Base-by-base conservation (phyloP, 2,329 filamentous ascomycete genomes). In the Amphichorda felina region DNA sequence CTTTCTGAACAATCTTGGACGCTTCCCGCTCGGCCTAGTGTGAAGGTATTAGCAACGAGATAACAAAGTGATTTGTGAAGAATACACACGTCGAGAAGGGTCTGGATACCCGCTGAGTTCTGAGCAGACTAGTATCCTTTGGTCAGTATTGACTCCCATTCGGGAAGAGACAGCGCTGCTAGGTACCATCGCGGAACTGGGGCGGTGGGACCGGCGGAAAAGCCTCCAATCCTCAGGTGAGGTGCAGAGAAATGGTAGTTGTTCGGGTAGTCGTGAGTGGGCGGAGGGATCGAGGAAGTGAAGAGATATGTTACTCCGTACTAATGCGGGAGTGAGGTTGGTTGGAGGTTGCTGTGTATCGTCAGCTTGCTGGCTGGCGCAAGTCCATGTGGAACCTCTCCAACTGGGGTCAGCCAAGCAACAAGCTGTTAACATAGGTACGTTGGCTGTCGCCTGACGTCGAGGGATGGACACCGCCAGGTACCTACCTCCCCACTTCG, bases 1-100 rank as follows among this genome's bases (percentile, higher is more conserved):
- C 84, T 75, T 91, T 87, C 63, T 96, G 89, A 39, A 98, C 88
- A 59, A 98, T 98, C 75, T 95, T 95, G 66, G 94, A 89, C 42
- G 91, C 91, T 63, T 96, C 89, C 63, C 87, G 82, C 75, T 98
- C 91, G 51, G 91, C 88, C 89, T 96, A 38, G 6, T 3, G n/a
- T 6, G 4, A 21, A n/a, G 14, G 7, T 19, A 28, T 41, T 32
- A 46, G 42, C 10, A 16, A 17, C 15, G 29, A 8, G 17, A 8
- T 10, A 14, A 30, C 15, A 24, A n/a, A n/a, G n/a, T n/a, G n/a
- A n/a, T n/a, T n/a, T 30, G n/a, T 15, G n/a, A 24, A 11, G 18
- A 13, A 9, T 22, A 16, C 82, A 53, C 82, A 98, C 91, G 66
- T 96, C 91, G 66, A 98, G 86, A 55, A 98, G 79, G 57, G 89